Base-by-base conservation (phyloP, 495 filamentous ascomycete species). In the Penicillium herquei region DNA sequence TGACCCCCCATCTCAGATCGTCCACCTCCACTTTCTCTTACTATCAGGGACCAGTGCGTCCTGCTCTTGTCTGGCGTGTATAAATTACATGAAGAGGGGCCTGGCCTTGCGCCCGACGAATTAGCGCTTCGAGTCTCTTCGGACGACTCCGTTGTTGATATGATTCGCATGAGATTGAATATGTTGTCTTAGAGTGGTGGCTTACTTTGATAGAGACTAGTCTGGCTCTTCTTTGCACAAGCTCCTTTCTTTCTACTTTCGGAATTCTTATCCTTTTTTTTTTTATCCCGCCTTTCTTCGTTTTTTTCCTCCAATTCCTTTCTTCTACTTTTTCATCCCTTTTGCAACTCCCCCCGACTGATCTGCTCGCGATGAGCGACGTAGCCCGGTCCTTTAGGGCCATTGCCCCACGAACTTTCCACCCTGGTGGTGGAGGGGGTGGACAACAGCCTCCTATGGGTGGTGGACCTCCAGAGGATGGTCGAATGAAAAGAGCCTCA, bases 401-500 rank as follows among this genome's bases (percentile, higher is more conserved):
- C 43, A 66, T 76, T 55, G 73, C 73, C 16, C 73, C 73, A 48
- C 65, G 70, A 26, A 58, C 58, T 12, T 46, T 55, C 26, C 44
- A 59, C 13, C 54, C 59, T 41, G 58, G 55, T 13, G 57, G 43
- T 32, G 64, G 54, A 17, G 46, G 10, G 34, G 63, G 21, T 21
- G 58, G 61, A n/a, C 39, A 50, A 18, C 48, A 26, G 39, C 57
- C 61, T 9, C 55, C 51, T 32, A 31, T 12, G 10, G 58, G 58
- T 44, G 45, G 17, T 44, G 45, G 17, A 17, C 42, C 52, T 13
- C 40, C 63, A 14, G 74, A 76, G 21, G 73, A 78, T 9, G 56
- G 52, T 35, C 66, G 70, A 45, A 70, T 68, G 44, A 76, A 70
- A 50, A 63, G 75, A 52, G 73, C 70, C 8, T 76, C 73, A 10